Evolutionary conservation across 495 filamentous ascomycete species (phyloP).

Genomic region (Xylaria palmicola): DNA sequence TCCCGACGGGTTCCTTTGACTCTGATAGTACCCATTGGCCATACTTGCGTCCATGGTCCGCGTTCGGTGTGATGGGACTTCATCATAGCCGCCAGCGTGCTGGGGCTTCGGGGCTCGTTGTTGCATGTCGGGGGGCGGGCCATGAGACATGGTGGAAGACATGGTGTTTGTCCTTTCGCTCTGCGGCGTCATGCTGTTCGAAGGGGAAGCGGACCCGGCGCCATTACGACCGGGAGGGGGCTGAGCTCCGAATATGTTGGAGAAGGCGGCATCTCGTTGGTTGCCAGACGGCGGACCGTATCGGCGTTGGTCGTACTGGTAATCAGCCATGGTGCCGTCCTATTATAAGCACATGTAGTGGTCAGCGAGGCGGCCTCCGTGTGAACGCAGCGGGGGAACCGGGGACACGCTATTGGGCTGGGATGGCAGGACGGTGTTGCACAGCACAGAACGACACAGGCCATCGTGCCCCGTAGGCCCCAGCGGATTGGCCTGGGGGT

Average conservation of each 20-base stretch:
- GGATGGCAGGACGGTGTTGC: constrained; percentile 15
- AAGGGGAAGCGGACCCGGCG: constrained; percentile 74
- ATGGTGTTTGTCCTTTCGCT: constrained; percentile 82
- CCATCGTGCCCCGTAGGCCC: neutral
- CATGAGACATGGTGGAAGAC: constrained; percentile 71
- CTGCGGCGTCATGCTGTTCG: constrained; percentile 39
- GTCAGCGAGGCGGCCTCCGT: constrained; percentile 12
- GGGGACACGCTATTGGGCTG: neutral
- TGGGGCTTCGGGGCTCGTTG: constrained; percentile 58
- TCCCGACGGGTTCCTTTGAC: constrained; percentile 50
- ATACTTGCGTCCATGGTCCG: constrained; percentile 43
- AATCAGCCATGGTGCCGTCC: constrained; percentile 72
- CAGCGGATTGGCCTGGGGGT: neutral
- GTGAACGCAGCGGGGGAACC: neutral
- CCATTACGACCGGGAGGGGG: constrained; percentile 85
- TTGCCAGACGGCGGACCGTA: constrained; percentile 68
- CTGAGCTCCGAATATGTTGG: constrained; percentile 89
- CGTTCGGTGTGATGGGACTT: constrained; percentile 30
- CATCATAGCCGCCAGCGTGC: constrained; percentile 50
- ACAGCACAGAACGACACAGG: constrained; percentile 14
- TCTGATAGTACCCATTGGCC: constrained; percentile 57
- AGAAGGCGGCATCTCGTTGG: constrained; percentile 93
- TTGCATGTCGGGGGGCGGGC: constrained; percentile 51
- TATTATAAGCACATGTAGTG: constrained; percentile 9
- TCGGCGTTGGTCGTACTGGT: constrained; percentile 69